Percentiles rank a stretch among this genome's conserved stretches.
Evolutionary conservation across 805 yeast species (phyloP).

Genomic region (Kazachstania viticola): DNA sequence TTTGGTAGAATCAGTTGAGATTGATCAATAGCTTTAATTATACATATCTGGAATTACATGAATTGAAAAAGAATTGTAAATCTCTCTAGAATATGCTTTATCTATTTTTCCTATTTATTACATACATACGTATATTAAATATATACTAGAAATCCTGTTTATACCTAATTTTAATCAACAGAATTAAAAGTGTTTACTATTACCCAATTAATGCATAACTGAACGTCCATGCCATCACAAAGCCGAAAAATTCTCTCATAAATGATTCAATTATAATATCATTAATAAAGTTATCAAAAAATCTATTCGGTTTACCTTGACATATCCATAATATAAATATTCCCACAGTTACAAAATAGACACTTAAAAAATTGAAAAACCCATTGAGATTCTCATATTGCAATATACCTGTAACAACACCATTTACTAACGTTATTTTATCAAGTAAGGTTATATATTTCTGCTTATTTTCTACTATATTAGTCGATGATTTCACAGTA

Average conservation of each 20-base stretch:
- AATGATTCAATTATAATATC: constrained; percentile 35
- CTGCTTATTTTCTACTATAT: constrained; percentile 17
- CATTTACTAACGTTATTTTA: constrained; percentile 37
- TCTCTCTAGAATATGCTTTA: constrained; percentile 1
- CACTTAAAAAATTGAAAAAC: constrained; percentile 31
- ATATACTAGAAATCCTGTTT: neutral
- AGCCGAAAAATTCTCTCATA: constrained; percentile 39
- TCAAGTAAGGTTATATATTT: constrained; percentile 29
- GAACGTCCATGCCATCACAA: constrained; percentile 48
- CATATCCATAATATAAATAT: constrained; percentile 28
- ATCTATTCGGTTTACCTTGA: constrained; percentile 27
- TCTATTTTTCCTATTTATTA: neutral
- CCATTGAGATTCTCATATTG: constrained; percentile 40
- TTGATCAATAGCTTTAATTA: no score
- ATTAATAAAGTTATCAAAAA: constrained; percentile 29
- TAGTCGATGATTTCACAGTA: constrained; percentile 8
- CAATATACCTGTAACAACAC: constrained; percentile 45
- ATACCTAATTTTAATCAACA: neutral
- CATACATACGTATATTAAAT: constrained; percentile 1
- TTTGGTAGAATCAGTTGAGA: constrained; percentile 21
- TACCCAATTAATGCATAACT: constrained; percentile 35
- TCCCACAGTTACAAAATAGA: constrained; percentile 26
- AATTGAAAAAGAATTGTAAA: neutral
- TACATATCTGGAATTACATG: no score
- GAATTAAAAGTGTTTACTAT: neutral